Evolutionary conservation across 768 basidiomycete species (phyloP), one percentile per base, ranked within the genome.

Genomic region (Russula griseocarnosa): DNA sequence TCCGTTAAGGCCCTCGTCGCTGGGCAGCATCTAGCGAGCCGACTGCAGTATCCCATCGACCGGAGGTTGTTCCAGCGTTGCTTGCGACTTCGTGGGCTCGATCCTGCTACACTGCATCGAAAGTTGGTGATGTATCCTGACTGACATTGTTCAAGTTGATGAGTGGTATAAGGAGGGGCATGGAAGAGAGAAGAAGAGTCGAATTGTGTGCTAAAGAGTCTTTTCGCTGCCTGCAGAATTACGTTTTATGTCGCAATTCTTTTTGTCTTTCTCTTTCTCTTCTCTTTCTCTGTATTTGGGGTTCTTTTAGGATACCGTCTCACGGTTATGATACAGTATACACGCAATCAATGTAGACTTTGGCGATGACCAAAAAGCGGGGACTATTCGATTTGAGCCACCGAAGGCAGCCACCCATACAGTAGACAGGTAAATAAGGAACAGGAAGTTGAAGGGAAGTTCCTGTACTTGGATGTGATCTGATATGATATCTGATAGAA

Each of bases 1-100:
- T 86, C 90, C 47, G 89, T 93, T 76, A 91, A 92, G 73, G 81
- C 83, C 8, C 76, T 93, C 60, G 89, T 93, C 9, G 85, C 87
- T 11, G 89, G 90, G 2, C 92, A 93, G 71, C 92, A 93, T 69
- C 81, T 92, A 11, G 88, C 92, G 2, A 85, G 86, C 62, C 82
- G 83, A 30, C 79, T 91, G 32, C 83, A 88, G 44, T 87, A 83
- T 67, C 79, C 82, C 32, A 76, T 86, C 40, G 90, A 93, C 74
- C 87, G 86, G 76, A 88, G 84, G 73, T 73, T 90, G 53, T 90
- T 88, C 76, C 86, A 89, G 73, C 82, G 79, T 66, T 92, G 90
- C 72, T 76, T 92, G 56, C 81, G 84, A 65, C 75, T 93, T 53
- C 81, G 87, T 20, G 88, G 86, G 38, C 75, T 90, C 64, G 83